Percentiles rank a stretch among this genome's conserved stretches.
These are phyloP conservation scores for Coemansia sp. DNA, from an alignment of 192 early-diverging fungal species.

Conservation along the genomic window DNA sequence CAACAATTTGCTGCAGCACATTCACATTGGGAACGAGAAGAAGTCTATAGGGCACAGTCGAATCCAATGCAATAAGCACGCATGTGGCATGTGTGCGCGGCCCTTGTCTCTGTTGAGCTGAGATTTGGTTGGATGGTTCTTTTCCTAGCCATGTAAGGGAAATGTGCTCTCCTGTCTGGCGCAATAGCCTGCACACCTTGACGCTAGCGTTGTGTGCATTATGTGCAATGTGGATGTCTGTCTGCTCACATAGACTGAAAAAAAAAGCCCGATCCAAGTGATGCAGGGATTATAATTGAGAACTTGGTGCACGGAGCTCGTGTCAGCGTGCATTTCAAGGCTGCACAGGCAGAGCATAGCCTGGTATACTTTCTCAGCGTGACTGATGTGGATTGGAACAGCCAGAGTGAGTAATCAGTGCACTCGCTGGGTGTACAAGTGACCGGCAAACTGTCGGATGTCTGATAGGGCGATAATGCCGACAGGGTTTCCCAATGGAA, in stretches of 20 bases:
- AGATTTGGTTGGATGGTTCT: background rate
- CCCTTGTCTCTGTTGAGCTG: conserved; percentile 3
- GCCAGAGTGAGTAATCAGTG: background rate
- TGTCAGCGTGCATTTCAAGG: background rate
- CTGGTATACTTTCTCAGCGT: background rate
- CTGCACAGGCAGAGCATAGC: too few species aligned
- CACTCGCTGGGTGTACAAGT: background rate
- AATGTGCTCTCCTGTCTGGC: background rate
- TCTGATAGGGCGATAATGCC: conserved; percentile 9
- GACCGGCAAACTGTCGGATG: background rate
- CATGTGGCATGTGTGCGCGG: background rate
- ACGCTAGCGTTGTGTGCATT: background rate
- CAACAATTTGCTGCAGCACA: background rate
- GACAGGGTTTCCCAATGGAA: background rate
- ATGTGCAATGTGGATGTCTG: background rate
- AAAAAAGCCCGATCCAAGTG: background rate
- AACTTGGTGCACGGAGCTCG: background rate
- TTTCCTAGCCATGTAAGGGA: background rate
- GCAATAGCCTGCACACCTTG: conserved; percentile 2
- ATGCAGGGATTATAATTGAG: background rate
- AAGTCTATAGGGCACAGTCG: background rate
- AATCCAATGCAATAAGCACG: conserved; percentile 4
- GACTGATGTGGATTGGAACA: background rate
- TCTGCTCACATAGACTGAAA: background rate
- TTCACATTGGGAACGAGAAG: background rate